Evolutionary conservation across 108 stramenopile genomes (phyloP).

Genomic region (Aurantiochytrium sp.): DNA sequence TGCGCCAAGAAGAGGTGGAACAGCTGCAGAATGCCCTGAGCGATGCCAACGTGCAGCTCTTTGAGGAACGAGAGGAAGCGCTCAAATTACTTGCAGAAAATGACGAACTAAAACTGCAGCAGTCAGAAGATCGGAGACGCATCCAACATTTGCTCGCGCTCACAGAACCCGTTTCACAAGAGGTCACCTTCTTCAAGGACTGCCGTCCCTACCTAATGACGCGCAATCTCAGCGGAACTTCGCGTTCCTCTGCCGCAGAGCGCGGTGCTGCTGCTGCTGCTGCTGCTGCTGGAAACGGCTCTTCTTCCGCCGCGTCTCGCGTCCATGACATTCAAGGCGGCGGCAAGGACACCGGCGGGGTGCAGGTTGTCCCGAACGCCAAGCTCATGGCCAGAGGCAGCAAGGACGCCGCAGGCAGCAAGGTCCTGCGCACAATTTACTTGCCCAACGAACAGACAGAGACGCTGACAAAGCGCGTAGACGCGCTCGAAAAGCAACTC

Average conservation of each 20-base stretch:
- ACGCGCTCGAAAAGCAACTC: constrained; percentile 18
- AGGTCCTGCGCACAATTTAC: constrained; percentile 22
- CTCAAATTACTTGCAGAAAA: constrained; percentile 12
- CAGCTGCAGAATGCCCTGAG: constrained; percentile 22
- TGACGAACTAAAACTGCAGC: constrained; percentile 20
- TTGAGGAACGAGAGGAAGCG: constrained; percentile 6
- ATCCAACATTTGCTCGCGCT: constrained; percentile 24
- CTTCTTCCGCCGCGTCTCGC: too few species aligned
- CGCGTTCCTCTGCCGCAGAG: background rate
- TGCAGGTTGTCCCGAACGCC: background rate
- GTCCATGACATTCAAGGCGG: background rate
- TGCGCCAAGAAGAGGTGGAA: constrained; percentile 18
- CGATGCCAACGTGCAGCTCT: constrained; percentile 21
- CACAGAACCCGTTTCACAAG: constrained; percentile 16
- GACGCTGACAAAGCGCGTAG: background rate
- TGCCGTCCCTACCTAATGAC: constrained; percentile 21
- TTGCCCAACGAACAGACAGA: constrained; percentile 20
- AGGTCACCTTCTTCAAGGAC: constrained; percentile 29
- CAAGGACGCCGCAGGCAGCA: background rate
- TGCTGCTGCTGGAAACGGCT: too few species aligned
- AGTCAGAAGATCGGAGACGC: constrained; percentile 11
- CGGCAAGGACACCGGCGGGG: background rate
- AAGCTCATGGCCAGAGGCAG: background rate
- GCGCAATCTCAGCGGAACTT: background rate
- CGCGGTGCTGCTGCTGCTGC: background rate